phyloP scores from a whole-genome alignment of 2,329 filamentous ascomycete species.

The Calycina herbarum region DNA sequence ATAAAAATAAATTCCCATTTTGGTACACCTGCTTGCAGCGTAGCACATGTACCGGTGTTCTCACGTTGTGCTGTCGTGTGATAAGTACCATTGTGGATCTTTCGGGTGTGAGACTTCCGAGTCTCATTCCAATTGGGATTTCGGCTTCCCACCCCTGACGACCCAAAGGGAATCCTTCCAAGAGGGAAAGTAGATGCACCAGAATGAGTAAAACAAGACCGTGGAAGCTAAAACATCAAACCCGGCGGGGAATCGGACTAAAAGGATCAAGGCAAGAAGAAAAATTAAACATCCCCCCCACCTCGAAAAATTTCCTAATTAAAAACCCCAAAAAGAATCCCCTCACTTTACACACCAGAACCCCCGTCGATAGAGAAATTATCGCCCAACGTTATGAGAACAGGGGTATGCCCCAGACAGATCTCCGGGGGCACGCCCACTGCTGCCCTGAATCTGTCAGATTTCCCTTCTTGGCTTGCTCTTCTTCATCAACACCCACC shows the following conservation, averaged over 20 bases:
- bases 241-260: neutral
- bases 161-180: too few relatives aligned
- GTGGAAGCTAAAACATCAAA: neutral
- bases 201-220: neutral
- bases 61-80: too few relatives aligned
- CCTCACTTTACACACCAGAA: neutral
- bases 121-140: neutral
- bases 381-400: neutral
- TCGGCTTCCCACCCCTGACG: neutral
- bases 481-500: neutral
- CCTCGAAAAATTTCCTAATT: neutral
- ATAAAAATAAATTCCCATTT: neutral
- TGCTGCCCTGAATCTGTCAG: neutral
- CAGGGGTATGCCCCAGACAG: neutral
- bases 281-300: neutral
- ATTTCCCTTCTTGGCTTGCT: neutral
- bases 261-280: neutral
- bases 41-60: too few relatives aligned
- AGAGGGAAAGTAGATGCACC: neutral
- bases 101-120: neutral
- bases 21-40: neutral
- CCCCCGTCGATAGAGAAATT: neutral
- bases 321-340: neutral
- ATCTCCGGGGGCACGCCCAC: neutral
- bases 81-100: too few relatives aligned